A percentile compares a stretch with the other conserved stretches of the same genome.
Evolutionary conservation across 768 basidiomycete species (phyloP).

Genomic region (Tulasnella sp.): DNA sequence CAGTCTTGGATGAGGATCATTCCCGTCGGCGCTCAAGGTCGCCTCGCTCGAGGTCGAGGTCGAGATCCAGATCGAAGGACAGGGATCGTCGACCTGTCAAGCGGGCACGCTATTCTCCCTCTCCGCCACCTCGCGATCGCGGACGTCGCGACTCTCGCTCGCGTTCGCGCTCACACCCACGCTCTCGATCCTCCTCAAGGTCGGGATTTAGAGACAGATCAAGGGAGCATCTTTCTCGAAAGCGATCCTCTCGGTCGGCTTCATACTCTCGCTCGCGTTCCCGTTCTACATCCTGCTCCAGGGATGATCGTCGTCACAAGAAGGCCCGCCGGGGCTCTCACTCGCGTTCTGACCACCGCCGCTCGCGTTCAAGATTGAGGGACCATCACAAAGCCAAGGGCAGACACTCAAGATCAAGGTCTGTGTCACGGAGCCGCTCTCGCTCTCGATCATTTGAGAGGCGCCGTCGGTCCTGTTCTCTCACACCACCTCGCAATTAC

Average conservation of each 20-base stretch:
- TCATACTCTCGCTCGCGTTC: slow-evolving; percentile 15
- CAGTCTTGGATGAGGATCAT: slow-evolving; percentile 1
- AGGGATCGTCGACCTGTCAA: slow-evolving; percentile 3
- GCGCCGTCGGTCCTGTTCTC: slow-evolving; percentile 18
- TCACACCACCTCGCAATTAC: slow-evolving; percentile 18
- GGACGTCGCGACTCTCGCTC: slow-evolving; percentile 29
- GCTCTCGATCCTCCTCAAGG: slow-evolving; percentile 1
- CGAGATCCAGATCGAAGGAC: slow-evolving; percentile 18
- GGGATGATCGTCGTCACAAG: background rate
- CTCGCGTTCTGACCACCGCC: background rate
- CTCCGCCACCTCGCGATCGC: background rate
- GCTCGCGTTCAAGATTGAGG: background rate
- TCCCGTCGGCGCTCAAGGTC: slow-evolving; percentile 26
- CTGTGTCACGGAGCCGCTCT: slow-evolving; percentile 11
- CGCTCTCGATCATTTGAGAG: slow-evolving; percentile 37
- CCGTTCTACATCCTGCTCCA: background rate
- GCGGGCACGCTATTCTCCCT: slow-evolving; percentile 2
- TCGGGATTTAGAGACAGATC: background rate
- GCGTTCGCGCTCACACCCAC: slow-evolving; percentile 28
- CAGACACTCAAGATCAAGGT: background rate
- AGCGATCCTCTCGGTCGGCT: slow-evolving; percentile 20
- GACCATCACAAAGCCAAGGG: background rate
- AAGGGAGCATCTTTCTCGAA: background rate
- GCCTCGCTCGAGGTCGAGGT: slow-evolving; percentile 41
- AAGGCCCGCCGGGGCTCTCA: background rate